Conservation (phyloP, 306 rosid species). For the Arachis stenosperma region DNA sequence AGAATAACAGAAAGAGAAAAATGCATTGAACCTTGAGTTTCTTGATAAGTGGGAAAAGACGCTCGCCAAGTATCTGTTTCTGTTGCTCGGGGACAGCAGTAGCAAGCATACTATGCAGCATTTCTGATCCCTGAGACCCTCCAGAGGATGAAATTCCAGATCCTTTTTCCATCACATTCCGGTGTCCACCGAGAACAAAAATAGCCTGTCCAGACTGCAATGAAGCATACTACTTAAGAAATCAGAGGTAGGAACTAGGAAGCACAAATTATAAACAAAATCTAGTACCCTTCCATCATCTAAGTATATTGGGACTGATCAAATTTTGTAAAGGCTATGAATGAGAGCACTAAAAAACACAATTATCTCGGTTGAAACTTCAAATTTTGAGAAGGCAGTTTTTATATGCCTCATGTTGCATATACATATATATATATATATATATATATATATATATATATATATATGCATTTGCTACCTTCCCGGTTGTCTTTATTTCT, state of each 20-base stretch:
- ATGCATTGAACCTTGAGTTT: constrained; percentile 61
- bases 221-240: constrained; percentile 28
- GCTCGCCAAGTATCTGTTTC: constrained; percentile 83
- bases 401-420: not conserved
- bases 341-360: not conserved
- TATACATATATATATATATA: no score
- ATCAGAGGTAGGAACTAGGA: constrained; percentile 29
- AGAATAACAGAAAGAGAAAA: constrained; percentile 1
- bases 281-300: not conserved
- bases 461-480: not conserved
- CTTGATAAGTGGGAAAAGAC: constrained; percentile 64
- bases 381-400: not conserved
- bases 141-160: constrained; percentile 58
- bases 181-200: constrained; percentile 56
- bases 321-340: not conserved
- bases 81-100: constrained; percentile 74
- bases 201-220: constrained; percentile 61
- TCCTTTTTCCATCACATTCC: constrained; percentile 57
- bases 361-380: not conserved
- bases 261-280: constrained; percentile 14
- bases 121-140: constrained; percentile 60
- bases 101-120: constrained; percentile 75
- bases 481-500: not conserved
- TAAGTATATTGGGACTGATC: not conserved
- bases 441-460: no score